A percentile compares a stretch with the other conserved stretches of the same genome.
Evolutionary conservation across 2,329 filamentous ascomycete genomes (phyloP).

Genomic region (Septoria linicola): DNA sequence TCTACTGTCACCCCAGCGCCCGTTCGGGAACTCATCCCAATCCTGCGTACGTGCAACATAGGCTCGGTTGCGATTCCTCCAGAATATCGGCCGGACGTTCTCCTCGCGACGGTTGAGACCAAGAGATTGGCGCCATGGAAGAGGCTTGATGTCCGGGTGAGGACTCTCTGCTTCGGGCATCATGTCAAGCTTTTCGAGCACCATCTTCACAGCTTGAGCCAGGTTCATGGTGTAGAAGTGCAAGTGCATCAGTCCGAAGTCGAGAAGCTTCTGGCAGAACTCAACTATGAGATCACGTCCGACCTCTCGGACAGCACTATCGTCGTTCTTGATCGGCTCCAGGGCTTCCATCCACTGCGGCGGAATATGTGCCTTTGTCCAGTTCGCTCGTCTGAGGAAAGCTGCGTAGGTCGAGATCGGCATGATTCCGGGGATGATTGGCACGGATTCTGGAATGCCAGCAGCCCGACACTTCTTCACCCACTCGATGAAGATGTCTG

Average conservation of each 20-base stretch:
- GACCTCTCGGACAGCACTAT: constrained; percentile 84
- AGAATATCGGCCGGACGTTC: constrained; percentile 97
- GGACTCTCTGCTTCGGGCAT: constrained; percentile 70
- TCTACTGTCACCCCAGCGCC: constrained; percentile 94
- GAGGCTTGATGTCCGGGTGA: constrained; percentile 58
- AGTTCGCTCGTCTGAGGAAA: constrained; percentile 84
- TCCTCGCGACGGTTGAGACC: constrained; percentile 84
- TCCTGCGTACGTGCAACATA: constrained; percentile 95
- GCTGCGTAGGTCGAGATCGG: constrained; percentile 93
- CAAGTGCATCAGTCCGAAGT: constrained; percentile 75
- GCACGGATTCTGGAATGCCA: constrained; percentile 69
- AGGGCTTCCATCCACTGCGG: constrained; percentile 75
- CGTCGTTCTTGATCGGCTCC: constrained; percentile 95
- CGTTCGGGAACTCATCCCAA: constrained; percentile 99
- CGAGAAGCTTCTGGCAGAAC: constrained; percentile 83
- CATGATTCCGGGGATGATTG: constrained; percentile 86
- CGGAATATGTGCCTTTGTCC: constrained; percentile 85
- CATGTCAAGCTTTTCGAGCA: constrained; percentile 84
- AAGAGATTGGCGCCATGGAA: constrained; percentile 95
- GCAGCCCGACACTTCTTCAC: constrained; percentile 78
- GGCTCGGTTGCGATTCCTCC: constrained; percentile 94
- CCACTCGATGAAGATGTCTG: constrained; percentile 91
- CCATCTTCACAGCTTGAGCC: constrained; percentile 87
- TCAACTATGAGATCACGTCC: constrained; percentile 84
- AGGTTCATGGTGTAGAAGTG: constrained; percentile 99